phyloP scores from a whole-genome alignment of 345 rosid genomes.

The Turritis glabra region DNA sequence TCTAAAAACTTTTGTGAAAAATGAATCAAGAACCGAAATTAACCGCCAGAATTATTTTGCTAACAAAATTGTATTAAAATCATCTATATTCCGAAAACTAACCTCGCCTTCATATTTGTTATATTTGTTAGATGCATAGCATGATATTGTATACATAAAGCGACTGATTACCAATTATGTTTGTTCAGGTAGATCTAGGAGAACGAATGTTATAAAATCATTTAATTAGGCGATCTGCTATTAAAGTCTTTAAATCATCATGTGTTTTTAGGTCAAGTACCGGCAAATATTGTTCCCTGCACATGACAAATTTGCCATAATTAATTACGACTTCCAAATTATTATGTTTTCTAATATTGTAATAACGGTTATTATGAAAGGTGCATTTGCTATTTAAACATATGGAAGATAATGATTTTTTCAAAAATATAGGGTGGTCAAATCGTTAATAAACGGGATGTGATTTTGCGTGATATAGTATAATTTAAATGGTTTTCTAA shows the following conservation, averaged over 20 bases:
- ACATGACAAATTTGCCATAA: conserved; percentile 32
- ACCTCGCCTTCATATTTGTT: no score
- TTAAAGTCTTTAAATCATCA: conserved; percentile 7
- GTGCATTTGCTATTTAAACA: not conserved
- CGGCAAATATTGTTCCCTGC: conserved; percentile 27
- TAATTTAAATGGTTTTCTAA: not conserved
- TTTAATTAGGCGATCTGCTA: conserved; percentile 13
- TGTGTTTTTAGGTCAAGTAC: conserved; percentile 26
- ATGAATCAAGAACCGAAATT: no score
- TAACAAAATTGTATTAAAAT: no score
- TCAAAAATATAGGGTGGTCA: no score
- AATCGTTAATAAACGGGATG: no score
- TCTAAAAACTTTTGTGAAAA: no score
- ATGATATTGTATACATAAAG: conserved; percentile 14
- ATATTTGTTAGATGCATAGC: not conserved
- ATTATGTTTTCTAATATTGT: conserved; percentile 15
- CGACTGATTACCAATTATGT: not conserved
- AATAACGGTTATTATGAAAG: not conserved
- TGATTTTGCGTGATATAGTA: no score
- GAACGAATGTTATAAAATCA: conserved; percentile 15
- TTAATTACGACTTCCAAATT: conserved; percentile 10
- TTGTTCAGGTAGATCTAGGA: conserved; percentile 33
- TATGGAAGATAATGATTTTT: not conserved
- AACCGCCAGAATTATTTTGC: no score
- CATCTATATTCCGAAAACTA: no score